These are phyloP conservation scores for Solanum lycopersicoides DNA, from an alignment of 257 asterid genomes.

Conservation along the genomic window DNA sequence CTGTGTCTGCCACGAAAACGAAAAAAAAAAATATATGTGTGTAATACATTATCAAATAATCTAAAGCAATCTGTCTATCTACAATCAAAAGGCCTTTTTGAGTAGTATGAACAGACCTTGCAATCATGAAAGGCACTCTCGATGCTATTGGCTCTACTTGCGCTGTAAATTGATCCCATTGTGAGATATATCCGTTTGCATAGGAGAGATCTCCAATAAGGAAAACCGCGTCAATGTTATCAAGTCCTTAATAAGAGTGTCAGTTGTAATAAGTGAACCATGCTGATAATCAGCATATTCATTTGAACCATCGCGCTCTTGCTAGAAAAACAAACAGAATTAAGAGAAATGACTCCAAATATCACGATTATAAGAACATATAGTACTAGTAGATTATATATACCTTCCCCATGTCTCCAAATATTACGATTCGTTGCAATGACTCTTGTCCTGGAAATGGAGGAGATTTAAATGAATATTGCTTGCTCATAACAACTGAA, in stretches of 20 bases:
- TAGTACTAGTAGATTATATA: neutral
- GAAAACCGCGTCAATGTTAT: slow-evolving; percentile 39
- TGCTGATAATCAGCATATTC: slow-evolving; percentile 78
- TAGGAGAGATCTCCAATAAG: slow-evolving; percentile 54
- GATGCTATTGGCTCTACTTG: slow-evolving; percentile 79
- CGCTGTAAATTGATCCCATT: slow-evolving; percentile 91
- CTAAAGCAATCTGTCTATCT: neutral
- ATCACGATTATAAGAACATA: too few species aligned
- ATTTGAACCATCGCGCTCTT: slow-evolving; percentile 86
- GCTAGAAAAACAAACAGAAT: slow-evolving; percentile 30
- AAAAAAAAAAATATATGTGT: neutral
- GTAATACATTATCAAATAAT: too few species aligned
- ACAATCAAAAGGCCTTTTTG: neutral
- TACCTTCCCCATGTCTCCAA: slow-evolving; percentile 97
- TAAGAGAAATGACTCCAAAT: too few species aligned
- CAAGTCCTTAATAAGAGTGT: slow-evolving; percentile 50
- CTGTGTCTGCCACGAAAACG: too few species aligned
- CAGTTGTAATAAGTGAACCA: slow-evolving; percentile 75
- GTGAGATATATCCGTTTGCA: slow-evolving; percentile 54
- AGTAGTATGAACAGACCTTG: slow-evolving; percentile 33
- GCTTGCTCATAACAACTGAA: slow-evolving; percentile 61
- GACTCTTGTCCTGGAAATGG: slow-evolving; percentile 92
- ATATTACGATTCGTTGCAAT: slow-evolving; percentile 62
- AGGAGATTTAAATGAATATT: slow-evolving; percentile 51
- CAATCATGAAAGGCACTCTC: slow-evolving; percentile 66